Percentiles rank a stretch among this genome's conserved stretches.
Conservation (phyloP, 1,139 yeast genomes). For the Diutina catenulata region DNA sequence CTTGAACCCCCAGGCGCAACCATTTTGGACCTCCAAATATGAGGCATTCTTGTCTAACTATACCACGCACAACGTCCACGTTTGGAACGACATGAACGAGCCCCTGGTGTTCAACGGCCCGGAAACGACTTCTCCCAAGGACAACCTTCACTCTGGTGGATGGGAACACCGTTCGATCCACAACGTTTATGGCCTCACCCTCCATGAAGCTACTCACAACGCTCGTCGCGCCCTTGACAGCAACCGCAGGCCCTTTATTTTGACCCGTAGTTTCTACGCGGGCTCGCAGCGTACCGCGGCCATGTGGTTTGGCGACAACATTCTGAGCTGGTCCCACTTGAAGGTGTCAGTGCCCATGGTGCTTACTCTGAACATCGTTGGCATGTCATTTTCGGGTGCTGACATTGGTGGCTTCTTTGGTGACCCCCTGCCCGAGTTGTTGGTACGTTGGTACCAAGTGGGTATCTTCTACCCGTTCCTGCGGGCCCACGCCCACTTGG, state of each 20-base stretch:
- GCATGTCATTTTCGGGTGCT: slow-evolving; percentile 91
- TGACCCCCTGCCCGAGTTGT: slow-evolving; percentile 67
- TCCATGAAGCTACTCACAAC: slow-evolving; percentile 68
- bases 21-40: slow-evolving; percentile 43
- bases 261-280: slow-evolving; percentile 77
- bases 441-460: slow-evolving; percentile 90
- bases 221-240: slow-evolving; percentile 38
- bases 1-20: slow-evolving; percentile 48
- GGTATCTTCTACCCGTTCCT: slow-evolving; percentile 96
- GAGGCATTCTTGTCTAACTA: slow-evolving; percentile 36
- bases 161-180: slow-evolving; percentile 91
- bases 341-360: slow-evolving; percentile 78
- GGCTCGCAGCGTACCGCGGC: slow-evolving; percentile 91
- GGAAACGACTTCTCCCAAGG: slow-evolving; percentile 82
- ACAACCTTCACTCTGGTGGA: slow-evolving; percentile 61
- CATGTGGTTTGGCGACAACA: slow-evolving; percentile 97
- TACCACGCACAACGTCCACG: slow-evolving; percentile 47
- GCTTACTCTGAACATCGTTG: slow-evolving; percentile 67
- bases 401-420: slow-evolving; percentile 98
- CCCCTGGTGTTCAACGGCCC: slow-evolving; percentile 94
- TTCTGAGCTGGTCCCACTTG: slow-evolving; percentile 85
- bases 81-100: slow-evolving; percentile 99
- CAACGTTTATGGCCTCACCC: slow-evolving; percentile 69
- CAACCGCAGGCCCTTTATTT: slow-evolving; percentile 67
- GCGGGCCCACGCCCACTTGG: slow-evolving; percentile 94